Evolutionary conservation across 805 yeast species (phyloP), one percentile per base, ranked within the genome.

Genomic region (Barnettozyma pratensis): DNA sequence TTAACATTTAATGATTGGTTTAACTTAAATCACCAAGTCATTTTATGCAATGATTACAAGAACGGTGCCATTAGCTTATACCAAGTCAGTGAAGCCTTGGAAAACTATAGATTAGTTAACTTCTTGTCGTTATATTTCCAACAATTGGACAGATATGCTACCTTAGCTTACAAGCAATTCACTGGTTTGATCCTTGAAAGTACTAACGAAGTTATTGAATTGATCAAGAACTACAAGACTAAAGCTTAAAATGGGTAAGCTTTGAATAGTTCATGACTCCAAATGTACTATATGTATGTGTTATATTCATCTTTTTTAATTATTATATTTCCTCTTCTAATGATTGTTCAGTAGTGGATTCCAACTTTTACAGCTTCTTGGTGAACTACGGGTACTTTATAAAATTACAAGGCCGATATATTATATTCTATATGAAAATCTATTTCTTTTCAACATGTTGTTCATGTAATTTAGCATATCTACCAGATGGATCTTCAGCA

Each of bases 401-500:
- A 19, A 19, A 19, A 19, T 19, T 19, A 19, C 19, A 19, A 19
- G 19, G 19, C 19, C 19, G 19, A 19, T 19, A 19, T 19, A 19
- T 19, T 19, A 19, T 7, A 26, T 7, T 12, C 29, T 26, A 26
- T 32, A 34, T 25, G 7, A 39, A 25, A 40, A 38, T 47, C 47
- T 44, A 44, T 48, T 51, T 39, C 35, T 53, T 47, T 36, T 64
- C 66, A 52, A 83, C 79, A 55, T 84, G 80, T 61, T 84, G 68
- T 48, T 87, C 91, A 70, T 94, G 99, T 60, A 86, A 81, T 74
- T 87, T 81, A 59, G 96, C 97, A 66, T 76, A 92, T 75, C 99
- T 87, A 57, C 99, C 99, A 48, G 96, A 87, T 47, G 99, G 99
- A 72, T 94, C 99, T 62, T 85, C 96, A 64, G 91, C 90, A 74